Evolutionary conservation across 495 filamentous ascomycete genomes (phyloP).

Genomic region (Evernia prunastri): DNA sequence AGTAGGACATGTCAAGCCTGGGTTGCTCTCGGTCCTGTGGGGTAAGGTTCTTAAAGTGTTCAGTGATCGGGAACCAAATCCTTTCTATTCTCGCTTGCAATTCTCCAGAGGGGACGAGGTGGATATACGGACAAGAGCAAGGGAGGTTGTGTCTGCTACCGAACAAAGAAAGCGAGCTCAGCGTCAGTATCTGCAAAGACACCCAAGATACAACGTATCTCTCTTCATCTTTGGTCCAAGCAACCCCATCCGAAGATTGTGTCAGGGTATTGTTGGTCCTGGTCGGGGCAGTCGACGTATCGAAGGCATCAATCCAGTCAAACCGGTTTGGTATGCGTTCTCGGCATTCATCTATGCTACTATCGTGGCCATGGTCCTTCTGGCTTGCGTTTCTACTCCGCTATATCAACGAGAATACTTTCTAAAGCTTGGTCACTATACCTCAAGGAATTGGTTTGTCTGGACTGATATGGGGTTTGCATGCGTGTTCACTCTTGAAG

Average conservation of each 20-base stretch:
- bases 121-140: slow-evolving; percentile 80
- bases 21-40: slow-evolving; percentile 52
- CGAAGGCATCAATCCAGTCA: slow-evolving; percentile 80
- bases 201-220: slow-evolving; percentile 89
- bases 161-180: slow-evolving; percentile 79
- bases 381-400: slow-evolving; percentile 92
- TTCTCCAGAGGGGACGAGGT: slow-evolving; percentile 70
- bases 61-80: slow-evolving; percentile 73
- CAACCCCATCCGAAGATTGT: slow-evolving; percentile 71
- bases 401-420: slow-evolving; percentile 87
- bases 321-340: slow-evolving; percentile 83
- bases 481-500: slow-evolving; percentile 78
- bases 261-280: slow-evolving; percentile 87
- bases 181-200: slow-evolving; percentile 76
- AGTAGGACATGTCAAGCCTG: slow-evolving; percentile 39
- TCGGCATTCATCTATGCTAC: slow-evolving; percentile 89
- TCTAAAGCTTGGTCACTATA: slow-evolving; percentile 40
- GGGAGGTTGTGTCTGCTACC: slow-evolving; percentile 77
- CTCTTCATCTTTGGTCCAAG: slow-evolving; percentile 77
- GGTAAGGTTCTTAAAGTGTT: slow-evolving; percentile 47
- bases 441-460: slow-evolving; percentile 78
- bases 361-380: slow-evolving; percentile 92
- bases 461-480: slow-evolving; percentile 90
- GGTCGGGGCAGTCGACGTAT: slow-evolving; percentile 79
- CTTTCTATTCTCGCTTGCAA: slow-evolving; percentile 81